phyloP scores from a whole-genome alignment of 192 early-diverging fungal species.

The Backusella morwellensis region DNA sequence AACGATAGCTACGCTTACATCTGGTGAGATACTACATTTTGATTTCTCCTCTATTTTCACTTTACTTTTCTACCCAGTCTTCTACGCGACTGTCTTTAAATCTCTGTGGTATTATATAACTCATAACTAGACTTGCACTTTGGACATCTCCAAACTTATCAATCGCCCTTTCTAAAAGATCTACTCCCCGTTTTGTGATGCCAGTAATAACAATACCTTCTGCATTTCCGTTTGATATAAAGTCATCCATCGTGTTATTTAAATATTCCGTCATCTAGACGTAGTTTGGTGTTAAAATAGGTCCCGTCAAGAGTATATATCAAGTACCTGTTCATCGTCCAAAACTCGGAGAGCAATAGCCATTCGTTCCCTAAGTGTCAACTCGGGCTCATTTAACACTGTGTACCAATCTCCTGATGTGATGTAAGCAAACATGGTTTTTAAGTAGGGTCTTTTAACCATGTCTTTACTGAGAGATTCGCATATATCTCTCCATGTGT shows the following conservation, averaged over 20 bases:
- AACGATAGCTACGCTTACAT: conserved; percentile 64
- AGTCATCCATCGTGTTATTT: conserved; percentile 43
- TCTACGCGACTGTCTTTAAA: conserved; percentile 59
- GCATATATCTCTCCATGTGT: conserved; percentile 61
- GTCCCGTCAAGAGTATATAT: not conserved
- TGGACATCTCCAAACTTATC: conserved; percentile 90
- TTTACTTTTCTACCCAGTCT: conserved; percentile 71
- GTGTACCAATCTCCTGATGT: conserved; percentile 77
- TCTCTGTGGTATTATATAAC: conserved; percentile 57
- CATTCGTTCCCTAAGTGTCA: conserved; percentile 79
- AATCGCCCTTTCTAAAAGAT: conserved; percentile 77
- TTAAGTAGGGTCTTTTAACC: conserved; percentile 68
- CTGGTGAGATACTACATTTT: not conserved
- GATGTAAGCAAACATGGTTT: conserved; percentile 87
- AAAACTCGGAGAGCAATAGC: conserved; percentile 86
- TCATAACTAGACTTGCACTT: conserved; percentile 72
- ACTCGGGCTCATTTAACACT: conserved; percentile 66
- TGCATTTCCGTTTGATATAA: conserved; percentile 67
- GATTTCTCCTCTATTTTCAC: not conserved
- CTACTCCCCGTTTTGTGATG: conserved; percentile 59
- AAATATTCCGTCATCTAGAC: conserved; percentile 63
- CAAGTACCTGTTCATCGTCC: conserved; percentile 69
- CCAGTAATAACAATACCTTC: conserved; percentile 87
- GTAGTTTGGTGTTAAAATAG: not conserved
- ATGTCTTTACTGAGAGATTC: conserved; percentile 56